Base-by-base conservation (phyloP, 2,329 filamentous ascomycete genomes). In the Sclerotinia subarctica region DNA sequence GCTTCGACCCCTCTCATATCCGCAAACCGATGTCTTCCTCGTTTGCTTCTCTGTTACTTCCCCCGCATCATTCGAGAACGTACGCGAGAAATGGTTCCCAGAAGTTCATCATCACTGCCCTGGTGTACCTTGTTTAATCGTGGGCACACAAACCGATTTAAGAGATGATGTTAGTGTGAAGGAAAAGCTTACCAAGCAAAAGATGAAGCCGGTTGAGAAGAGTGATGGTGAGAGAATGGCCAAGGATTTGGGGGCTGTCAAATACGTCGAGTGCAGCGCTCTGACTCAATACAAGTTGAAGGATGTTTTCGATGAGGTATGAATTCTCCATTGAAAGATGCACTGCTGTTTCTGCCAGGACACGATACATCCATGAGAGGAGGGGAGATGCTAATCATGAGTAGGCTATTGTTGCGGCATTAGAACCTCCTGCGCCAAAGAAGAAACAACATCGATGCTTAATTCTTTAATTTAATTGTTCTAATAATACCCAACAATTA, bases 41-140 rank as follows among this genome's bases (percentile, higher is more conserved):
- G 94, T 99, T 76, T 99, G 95, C 85, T 99, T 98, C 82, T 97
- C 93, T 78, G 94, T 99, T 78, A 97, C 94, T 68, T 97, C 94
- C 57, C 95, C 94, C 52, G 94, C 95, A 52, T 97, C 94, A 10
- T 99, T 99, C 80, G 95, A 99, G 80, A 99, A 99, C 90, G 95
- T 98, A 64, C 90, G 94, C 77, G 94, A 97, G 85, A 97, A 97
- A 81, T 97, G 94, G 94, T 97, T 97, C 77, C 95, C 95, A 57
- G 95, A 99, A 82, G 95, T 99, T 54, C 94, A 96, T 80, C 95
- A 99, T 81, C 95, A 99, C 82, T 99, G 95, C 79, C 95, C 95
- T 24, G 95, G 95, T 72, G 95, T 99, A 49, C 95, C 95, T 65
- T 98, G 95, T 85, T 85, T 99, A 73, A 97, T 99, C 74, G 95